Evolutionary conservation across 2,329 filamentous ascomycete species (phyloP).

Genomic region (Alternaria postmessia): DNA sequence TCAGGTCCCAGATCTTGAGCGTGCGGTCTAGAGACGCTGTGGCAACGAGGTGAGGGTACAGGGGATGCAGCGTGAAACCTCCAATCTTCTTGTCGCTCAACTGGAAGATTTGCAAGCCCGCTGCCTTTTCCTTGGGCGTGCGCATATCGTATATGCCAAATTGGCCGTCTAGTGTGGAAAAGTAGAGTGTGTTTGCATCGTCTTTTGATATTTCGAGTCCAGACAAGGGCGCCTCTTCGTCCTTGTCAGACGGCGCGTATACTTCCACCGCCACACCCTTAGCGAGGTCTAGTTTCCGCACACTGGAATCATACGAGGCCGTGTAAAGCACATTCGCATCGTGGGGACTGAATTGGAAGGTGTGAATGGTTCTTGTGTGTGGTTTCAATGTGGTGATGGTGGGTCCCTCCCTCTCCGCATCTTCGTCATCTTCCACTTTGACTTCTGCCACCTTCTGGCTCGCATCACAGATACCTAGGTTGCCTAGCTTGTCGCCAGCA

Average conservation of each 20-base stretch:
- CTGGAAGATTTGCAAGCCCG: conserved; percentile 69
- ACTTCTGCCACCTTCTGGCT: conserved; percentile 69
- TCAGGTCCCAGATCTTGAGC: conserved; percentile 89
- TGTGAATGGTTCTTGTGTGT: conserved; percentile 86
- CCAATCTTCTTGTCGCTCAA: conserved; percentile 94
- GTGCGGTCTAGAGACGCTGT: conserved; percentile 91
- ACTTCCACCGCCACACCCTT: conserved; percentile 82
- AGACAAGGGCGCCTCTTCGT: conserved; percentile 80
- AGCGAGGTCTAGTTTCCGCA: conserved; percentile 83
- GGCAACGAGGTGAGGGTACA: conserved; percentile 81
- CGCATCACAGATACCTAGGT: conserved; percentile 88
- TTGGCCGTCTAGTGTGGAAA: conserved; percentile 82
- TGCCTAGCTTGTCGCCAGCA: conserved; percentile 92
- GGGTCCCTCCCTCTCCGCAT: conserved; percentile 72
- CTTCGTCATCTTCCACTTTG: conserved; percentile 68
- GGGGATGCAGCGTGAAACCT: conserved; percentile 84
- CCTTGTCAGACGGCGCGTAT: conserved; percentile 75
- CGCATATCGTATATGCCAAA: conserved; percentile 85
- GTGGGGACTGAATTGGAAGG: conserved; percentile 77
- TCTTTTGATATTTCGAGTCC: conserved; percentile 79
- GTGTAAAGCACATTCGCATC: conserved; percentile 81
- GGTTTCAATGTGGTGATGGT: conserved; percentile 90
- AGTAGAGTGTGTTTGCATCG: conserved; percentile 79
- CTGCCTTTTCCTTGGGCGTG: conserved; percentile 60
- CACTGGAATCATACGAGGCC: conserved; percentile 90